Conservation (phyloP, 2,329 filamentous ascomycete genomes). For the Diatrype stigma region DNA sequence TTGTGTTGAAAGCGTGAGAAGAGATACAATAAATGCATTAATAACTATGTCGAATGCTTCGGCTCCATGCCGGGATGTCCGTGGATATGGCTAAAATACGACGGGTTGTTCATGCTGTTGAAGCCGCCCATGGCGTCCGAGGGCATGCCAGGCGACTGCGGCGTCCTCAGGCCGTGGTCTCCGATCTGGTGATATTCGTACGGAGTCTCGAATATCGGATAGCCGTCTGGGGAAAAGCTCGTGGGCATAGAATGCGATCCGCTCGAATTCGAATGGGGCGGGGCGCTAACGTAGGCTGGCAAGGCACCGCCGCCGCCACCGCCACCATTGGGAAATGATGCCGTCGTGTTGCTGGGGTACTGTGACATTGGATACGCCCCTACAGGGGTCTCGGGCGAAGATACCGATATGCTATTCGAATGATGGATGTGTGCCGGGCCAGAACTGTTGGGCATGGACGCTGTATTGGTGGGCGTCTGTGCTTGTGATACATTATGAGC, state of each 20-base stretch:
- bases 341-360: neutral
- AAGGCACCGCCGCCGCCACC: too few species aligned
- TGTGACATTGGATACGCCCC: neutral
- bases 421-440: neutral
- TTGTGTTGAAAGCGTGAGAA: neutral
- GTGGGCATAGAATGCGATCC: neutral
- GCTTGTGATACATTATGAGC: neutral
- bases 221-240: neutral
- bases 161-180: neutral
- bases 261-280: neutral
- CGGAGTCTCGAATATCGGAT: neutral
- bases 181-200: neutral
- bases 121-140: neutral
- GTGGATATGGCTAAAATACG: neutral
- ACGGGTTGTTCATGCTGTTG: neutral
- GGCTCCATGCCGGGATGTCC: neutral
- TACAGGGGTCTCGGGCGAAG: neutral
- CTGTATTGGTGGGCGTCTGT: neutral
- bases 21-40: neutral
- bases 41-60: neutral
- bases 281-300: neutral
- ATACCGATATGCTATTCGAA: neutral
- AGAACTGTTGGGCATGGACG: neutral
- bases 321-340: neutral
- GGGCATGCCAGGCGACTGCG: neutral